These are phyloP conservation scores for Clavispora santaluciae DNA, from an alignment of 805 yeast species.

Conservation along the genomic window DNA sequence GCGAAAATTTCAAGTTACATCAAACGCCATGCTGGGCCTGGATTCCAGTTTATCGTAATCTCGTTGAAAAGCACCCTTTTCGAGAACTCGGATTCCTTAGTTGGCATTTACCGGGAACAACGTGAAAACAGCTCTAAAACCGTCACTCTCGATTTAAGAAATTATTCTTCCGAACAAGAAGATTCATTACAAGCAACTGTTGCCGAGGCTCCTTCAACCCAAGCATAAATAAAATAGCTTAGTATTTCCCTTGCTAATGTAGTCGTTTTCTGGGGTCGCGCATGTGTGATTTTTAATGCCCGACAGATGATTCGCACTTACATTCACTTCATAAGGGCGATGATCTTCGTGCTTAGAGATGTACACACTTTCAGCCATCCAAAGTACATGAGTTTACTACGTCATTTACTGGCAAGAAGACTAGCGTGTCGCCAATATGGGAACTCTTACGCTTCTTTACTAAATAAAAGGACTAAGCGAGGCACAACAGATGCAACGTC, in stretches of 20 bases:
- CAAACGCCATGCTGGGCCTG: constrained; percentile 64
- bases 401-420: neutral
- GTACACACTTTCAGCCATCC: neutral
- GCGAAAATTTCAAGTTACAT: constrained; percentile 84
- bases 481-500: constrained; percentile 29
- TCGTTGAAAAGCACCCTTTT: constrained; percentile 83
- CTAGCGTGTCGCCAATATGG: neutral
- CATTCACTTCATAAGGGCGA: neutral
- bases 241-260: neutral
- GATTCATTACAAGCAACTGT: neutral
- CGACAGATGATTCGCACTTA: neutral
- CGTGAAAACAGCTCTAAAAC: constrained; percentile 66
- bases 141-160: constrained; percentile 65
- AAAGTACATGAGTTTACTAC: neutral
- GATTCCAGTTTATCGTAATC: constrained; percentile 88
- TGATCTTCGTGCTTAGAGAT: constrained; percentile 8
- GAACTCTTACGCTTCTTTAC: constrained; percentile 1
- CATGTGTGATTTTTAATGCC: neutral
- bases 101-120: constrained; percentile 88
- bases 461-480: constrained; percentile 22
- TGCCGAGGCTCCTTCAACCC: neutral
- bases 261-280: no score
- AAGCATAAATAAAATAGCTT: neutral
- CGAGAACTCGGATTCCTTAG: constrained; percentile 84
- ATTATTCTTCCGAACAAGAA: constrained; percentile 30